Conservation (phyloP, 495 filamentous ascomycete genomes). For the Xylaria grammica region DNA sequence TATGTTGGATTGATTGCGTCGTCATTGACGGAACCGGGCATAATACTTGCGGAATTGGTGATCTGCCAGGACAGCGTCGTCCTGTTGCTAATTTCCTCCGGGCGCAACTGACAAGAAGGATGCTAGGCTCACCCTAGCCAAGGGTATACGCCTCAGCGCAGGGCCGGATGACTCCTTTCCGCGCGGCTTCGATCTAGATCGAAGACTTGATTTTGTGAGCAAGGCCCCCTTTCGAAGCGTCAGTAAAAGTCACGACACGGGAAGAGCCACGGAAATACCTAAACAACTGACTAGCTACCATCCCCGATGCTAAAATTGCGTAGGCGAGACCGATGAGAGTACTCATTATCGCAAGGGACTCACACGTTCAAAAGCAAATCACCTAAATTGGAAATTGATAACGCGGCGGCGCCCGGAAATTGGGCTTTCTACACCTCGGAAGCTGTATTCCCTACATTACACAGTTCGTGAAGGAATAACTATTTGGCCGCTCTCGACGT, state of each 20-base stretch:
- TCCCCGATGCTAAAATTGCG: neutral
- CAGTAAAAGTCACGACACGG: conserved; percentile 2
- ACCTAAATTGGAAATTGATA: conserved; percentile 15
- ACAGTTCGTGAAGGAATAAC: neutral
- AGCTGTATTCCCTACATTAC: neutral
- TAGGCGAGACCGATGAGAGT: conserved; percentile 13
- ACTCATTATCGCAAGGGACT: neutral
- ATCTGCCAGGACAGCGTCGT: neutral
- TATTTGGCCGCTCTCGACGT: neutral
- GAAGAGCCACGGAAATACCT: conserved; percentile 6
- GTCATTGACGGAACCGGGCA: neutral
- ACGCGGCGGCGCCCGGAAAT: neutral
- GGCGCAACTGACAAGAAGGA: neutral
- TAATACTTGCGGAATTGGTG: neutral
- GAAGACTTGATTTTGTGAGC: neutral
- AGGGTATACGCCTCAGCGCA: conserved; percentile 2
- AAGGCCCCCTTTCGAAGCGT: neutral
- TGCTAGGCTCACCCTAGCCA: conserved; percentile 1
- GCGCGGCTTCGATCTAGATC: conserved; percentile 15
- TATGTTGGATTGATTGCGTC: conserved; percentile 3
- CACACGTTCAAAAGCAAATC: conserved; percentile 7
- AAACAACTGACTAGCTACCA: neutral
- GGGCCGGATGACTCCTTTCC: conserved; percentile 2
- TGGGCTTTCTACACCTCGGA: neutral
- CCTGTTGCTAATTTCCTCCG: conserved; percentile 3